phyloP scores from a whole-genome alignment of 768 basidiomycete genomes.

The Krasilnikovozyma curviuscula region DNA sequence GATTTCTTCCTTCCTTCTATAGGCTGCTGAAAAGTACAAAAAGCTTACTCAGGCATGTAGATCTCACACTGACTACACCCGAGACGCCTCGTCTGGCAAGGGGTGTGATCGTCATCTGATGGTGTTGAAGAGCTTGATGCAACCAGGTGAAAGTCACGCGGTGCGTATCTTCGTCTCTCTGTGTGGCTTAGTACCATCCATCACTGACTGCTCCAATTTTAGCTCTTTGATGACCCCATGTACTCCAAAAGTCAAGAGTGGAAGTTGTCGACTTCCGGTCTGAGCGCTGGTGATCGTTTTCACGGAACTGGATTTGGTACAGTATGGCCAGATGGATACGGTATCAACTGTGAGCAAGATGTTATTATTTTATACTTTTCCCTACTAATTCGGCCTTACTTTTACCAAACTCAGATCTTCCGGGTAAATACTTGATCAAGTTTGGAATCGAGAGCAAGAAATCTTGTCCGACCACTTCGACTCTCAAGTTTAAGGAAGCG shows the following conservation, averaged over 20 bases:
- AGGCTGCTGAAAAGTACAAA: slow-evolving; percentile 29
- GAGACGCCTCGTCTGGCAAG: slow-evolving; percentile 56
- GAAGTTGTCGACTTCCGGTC: slow-evolving; percentile 74
- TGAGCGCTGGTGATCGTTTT: slow-evolving; percentile 70
- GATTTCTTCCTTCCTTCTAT: neutral
- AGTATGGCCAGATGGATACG: slow-evolving; percentile 66
- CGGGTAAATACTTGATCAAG: slow-evolving; percentile 57
- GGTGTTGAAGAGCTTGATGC: slow-evolving; percentile 50
- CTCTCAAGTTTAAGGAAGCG: slow-evolving; percentile 42
- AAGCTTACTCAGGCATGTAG: slow-evolving; percentile 49
- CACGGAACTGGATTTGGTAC: slow-evolving; percentile 82
- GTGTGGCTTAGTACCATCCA: no score
- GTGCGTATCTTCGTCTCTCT: no score
- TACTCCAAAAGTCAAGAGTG: slow-evolving; percentile 58
- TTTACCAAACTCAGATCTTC: slow-evolving; percentile 40
- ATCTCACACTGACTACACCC: slow-evolving; percentile 50
- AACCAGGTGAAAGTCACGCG: slow-evolving; percentile 37
- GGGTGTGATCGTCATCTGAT: slow-evolving; percentile 86
- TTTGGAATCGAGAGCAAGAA: slow-evolving; percentile 86
- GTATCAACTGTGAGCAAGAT: slow-evolving; percentile 63
- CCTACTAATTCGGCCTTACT: neutral
- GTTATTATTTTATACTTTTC: neutral
- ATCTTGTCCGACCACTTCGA: slow-evolving; percentile 50
- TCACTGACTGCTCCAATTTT: no score
- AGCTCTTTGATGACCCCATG: slow-evolving; percentile 60